Evolutionary conservation across 2,329 filamentous ascomycete species (phyloP), one percentile per base, ranked within the genome.

Genomic region (Aplosporella prunicola): DNA sequence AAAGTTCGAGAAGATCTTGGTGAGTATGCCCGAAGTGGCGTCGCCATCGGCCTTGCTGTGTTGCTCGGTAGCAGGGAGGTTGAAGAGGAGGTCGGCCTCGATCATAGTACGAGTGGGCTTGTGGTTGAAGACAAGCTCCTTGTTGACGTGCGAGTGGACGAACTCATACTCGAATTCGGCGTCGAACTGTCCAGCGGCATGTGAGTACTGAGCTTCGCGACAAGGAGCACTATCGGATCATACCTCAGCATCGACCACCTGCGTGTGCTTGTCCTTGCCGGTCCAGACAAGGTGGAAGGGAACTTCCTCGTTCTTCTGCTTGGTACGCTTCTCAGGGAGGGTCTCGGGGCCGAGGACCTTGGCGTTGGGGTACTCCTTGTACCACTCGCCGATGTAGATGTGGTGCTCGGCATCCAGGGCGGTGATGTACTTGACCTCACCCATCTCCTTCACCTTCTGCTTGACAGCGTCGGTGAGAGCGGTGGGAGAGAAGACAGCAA

Each of bases 381-480:
- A 77, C 89, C 91, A 98, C 32, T 84, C 71, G 0, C 82, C 80
- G 37, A 98, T 58, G 67, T 91, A 93, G 57, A 98, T 85, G 71
- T 98, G 91, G 62, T 98, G 91, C 66, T 98, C 87, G 35, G 84
- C 71, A 58, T 98, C 91, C 1, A 82, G 76, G 1, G 91, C 89
- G 17, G 89, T 69, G 47, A 98, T 79, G 69, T 96, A 96, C 47
- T 72, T 74, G 35, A 95, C 76, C 27, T 76, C 71, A 33, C 79
- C 78, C 39, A 69, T 43, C 18, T 66, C 58, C n/a, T 76, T 68
- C 14, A 76, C 60, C 38, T 70, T 64, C 35, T 83, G 66, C 56
- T 80, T 76, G 25, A 87, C 78, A 41, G 80, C 76, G 3, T 80
- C 72, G 3, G 88, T 96, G 39, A 95, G 72, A 10, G 81, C 82